phyloP scores from a whole-genome alignment of 2,329 filamentous ascomycete genomes.

The Cladosporium sphaerospermum region DNA sequence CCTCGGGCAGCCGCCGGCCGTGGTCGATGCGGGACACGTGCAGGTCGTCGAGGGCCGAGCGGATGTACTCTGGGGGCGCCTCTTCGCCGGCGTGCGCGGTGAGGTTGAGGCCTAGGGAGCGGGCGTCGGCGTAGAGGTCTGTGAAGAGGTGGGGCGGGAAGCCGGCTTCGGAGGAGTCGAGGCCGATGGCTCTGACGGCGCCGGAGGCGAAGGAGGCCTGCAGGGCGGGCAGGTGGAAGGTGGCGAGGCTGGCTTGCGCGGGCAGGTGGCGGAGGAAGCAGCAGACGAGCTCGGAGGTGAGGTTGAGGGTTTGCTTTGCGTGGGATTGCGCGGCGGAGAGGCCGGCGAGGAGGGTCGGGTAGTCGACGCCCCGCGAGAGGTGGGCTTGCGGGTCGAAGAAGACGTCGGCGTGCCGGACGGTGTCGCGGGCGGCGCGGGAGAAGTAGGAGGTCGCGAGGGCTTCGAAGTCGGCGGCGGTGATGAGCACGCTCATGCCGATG shows the following conservation, averaged over 20 bases:
- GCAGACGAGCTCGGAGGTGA: slow-evolving; percentile 61
- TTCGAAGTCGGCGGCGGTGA: slow-evolving; percentile 62
- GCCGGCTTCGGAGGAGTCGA: slow-evolving; percentile 54
- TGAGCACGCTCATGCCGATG: slow-evolving; percentile 64
- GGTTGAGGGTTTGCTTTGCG: slow-evolving; percentile 56
- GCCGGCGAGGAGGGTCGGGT: slow-evolving; percentile 58
- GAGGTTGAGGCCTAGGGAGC: slow-evolving; percentile 48
- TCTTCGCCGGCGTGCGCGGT: slow-evolving; percentile 75
- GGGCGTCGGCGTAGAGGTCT: slow-evolving; percentile 54
- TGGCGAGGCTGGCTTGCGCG: slow-evolving; percentile 47
- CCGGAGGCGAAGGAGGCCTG: slow-evolving; percentile 44
- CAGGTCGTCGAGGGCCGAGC: slow-evolving; percentile 56
- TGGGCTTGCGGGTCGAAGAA: slow-evolving; percentile 81
- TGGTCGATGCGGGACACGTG: slow-evolving; percentile 66
- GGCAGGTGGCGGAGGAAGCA: slow-evolving; percentile 69
- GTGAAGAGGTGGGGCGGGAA: slow-evolving; percentile 51
- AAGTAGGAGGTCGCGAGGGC: slow-evolving; percentile 68
- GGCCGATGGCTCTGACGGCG: slow-evolving; percentile 56
- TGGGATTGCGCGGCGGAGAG: slow-evolving; percentile 54
- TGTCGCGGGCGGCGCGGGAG: slow-evolving; percentile 54
- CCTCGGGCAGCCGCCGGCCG: slow-evolving; percentile 59
- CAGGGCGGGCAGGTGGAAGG: slow-evolving; percentile 39
- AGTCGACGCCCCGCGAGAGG: slow-evolving; percentile 55
- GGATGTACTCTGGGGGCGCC: slow-evolving; percentile 61
- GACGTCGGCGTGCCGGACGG: slow-evolving; percentile 66